Evolutionary conservation across 169 alveolate genomes (phyloP).

Genomic region (Cryptosporidium ubiquitum): DNA sequence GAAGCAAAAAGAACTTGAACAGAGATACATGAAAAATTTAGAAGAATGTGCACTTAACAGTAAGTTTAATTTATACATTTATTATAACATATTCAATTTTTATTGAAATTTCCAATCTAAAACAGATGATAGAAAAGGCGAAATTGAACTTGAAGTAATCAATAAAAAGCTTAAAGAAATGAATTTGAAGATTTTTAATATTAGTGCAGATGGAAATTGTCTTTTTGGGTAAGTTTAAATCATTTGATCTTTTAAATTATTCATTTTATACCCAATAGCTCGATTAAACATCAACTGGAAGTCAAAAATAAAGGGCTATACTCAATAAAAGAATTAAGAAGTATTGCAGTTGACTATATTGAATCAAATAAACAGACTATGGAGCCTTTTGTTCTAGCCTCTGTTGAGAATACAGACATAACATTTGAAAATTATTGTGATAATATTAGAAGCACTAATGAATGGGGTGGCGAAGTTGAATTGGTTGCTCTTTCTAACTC

Average conservation of each 20-base stretch:
- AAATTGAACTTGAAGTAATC: conserved; percentile 47
- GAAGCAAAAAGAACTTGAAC: conserved; percentile 28
- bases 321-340: conserved; percentile 50
- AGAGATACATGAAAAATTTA: not conserved
- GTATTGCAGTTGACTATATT: conserved; percentile 59
- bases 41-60: conserved; percentile 30
- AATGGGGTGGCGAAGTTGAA: conserved; percentile 73
- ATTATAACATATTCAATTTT: not conserved
- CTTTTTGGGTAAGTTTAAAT: conserved; percentile 62
- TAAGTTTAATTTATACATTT: conserved; percentile 7
- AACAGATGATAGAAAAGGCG: conserved; percentile 30
- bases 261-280: not conserved
- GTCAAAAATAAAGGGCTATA: not conserved
- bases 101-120: not conserved
- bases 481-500: conserved; percentile 58
- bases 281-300: conserved; percentile 61
- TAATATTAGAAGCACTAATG: conserved; percentile 41
- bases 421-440: conserved; percentile 51
- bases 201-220: conserved; percentile 56
- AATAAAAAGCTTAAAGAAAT: conserved; percentile 30
- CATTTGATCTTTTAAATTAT: not conserved
- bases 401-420: conserved; percentile 21
- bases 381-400: conserved; percentile 63
- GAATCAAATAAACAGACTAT: conserved; percentile 22
- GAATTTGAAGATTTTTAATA: not conserved